Evolutionary conservation across 257 asterid genomes (phyloP).

Genomic region (Gentiana macrophylla): DNA sequence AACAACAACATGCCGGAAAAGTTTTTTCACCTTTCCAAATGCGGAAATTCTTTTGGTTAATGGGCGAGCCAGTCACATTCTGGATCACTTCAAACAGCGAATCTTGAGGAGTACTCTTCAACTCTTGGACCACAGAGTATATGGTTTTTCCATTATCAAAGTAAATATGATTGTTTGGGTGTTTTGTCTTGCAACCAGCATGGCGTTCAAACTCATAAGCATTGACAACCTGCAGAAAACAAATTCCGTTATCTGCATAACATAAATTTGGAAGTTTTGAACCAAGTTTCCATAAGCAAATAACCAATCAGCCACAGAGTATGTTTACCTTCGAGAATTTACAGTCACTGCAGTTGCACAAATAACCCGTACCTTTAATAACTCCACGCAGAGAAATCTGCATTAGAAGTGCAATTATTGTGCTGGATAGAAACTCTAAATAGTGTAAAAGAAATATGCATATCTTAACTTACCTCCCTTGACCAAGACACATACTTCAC

Average conservation of each 20-base stretch:
- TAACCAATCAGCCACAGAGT: background rate
- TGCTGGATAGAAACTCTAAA: slow-evolving; percentile 1
- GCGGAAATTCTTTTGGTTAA: slow-evolving; percentile 47
- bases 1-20: background rate
- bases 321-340: slow-evolving; percentile 44
- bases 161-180: slow-evolving; percentile 73
- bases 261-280: background rate
- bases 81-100: slow-evolving; percentile 47
- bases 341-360: slow-evolving; percentile 73
- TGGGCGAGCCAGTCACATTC: slow-evolving; percentile 43
- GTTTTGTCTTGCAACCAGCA: slow-evolving; percentile 74
- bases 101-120: slow-evolving; percentile 54
- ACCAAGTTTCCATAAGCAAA: background rate
- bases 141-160: slow-evolving; percentile 70
- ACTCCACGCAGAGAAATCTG: slow-evolving; percentile 66
- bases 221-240: slow-evolving; percentile 36
- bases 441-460: slow-evolving; percentile 1
- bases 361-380: slow-evolving; percentile 53
- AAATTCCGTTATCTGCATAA: background rate
- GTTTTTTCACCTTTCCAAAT: slow-evolving; percentile 60
- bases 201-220: slow-evolving; percentile 78
- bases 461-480: slow-evolving; percentile 47
- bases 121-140: slow-evolving; percentile 60
- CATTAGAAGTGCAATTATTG: slow-evolving; percentile 12
- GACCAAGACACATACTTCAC: slow-evolving; percentile 90